A percentile compares a stretch with the other conserved stretches of the same genome.
Evolutionary conservation across 1,284 basidiomycete species (phyloP).

Genomic region (Mycosarcoma maydis): DNA sequence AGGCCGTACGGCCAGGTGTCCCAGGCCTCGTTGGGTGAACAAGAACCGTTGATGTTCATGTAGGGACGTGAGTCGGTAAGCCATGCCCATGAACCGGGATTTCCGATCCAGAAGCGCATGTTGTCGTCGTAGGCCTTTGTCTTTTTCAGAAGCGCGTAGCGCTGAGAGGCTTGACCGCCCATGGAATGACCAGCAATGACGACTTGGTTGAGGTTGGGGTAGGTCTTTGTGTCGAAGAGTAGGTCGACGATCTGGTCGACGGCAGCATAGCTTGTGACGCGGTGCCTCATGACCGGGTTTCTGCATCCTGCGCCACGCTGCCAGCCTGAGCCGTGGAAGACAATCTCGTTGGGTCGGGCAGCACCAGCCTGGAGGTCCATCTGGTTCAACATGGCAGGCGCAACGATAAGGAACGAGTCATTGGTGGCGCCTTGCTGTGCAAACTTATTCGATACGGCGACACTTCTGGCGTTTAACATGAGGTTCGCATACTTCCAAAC

Average conservation of each 20-base stretch:
- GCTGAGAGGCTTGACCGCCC: constrained; percentile 56
- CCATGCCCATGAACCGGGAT: constrained; percentile 61
- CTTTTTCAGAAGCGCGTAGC: constrained; percentile 54
- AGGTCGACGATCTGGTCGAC: constrained; percentile 46
- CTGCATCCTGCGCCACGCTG: constrained; percentile 45
- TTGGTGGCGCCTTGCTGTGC: constrained; percentile 23
- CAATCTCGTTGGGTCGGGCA: constrained; percentile 29
- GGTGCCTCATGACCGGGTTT: constrained; percentile 43
- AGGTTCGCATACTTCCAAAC: constrained; percentile 61
- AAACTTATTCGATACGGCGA: constrained; percentile 30
- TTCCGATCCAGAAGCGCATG: constrained; percentile 57
- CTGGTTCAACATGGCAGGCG: constrained; percentile 37
- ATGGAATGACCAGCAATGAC: constrained; percentile 61
- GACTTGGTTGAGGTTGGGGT: constrained; percentile 59
- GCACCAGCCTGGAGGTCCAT: constrained; percentile 46
- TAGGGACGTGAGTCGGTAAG: constrained; percentile 51
- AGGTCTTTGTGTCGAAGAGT: constrained; percentile 49
- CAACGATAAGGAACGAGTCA: constrained; percentile 38
- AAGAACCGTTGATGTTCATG: constrained; percentile 30
- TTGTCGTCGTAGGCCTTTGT: constrained; percentile 46
- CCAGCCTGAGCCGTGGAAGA: constrained; percentile 49
- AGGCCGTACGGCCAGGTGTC: constrained; percentile 64
- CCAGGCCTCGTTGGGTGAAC: constrained; percentile 22
- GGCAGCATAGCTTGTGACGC: constrained; percentile 50
- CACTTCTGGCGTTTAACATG: constrained; percentile 46